phyloP scores from a whole-genome alignment of 441 rosid species.

The Syzygium malaccense region DNA sequence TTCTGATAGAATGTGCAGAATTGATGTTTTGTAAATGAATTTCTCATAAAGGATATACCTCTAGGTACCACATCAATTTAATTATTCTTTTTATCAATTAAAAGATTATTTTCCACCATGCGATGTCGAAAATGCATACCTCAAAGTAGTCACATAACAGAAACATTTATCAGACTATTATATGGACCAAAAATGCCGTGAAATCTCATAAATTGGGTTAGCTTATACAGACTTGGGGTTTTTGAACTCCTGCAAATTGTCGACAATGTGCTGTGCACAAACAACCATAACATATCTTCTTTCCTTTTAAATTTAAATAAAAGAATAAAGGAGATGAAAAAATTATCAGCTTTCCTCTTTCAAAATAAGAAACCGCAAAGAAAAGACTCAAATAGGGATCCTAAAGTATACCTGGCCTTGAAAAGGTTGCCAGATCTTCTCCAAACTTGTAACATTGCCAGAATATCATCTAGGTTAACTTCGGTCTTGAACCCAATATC shows the following conservation, averaged over 20 bases:
- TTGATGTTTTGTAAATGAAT: not conserved
- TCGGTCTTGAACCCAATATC: conserved; percentile 77
- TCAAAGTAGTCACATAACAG: not conserved
- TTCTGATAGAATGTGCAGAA: not conserved
- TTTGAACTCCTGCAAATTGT: not conserved
- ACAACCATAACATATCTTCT: not conserved
- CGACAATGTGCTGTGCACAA: not conserved
- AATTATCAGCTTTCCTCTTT: not conserved
- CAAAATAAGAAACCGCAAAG: not conserved
- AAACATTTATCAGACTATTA: not conserved
- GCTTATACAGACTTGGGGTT: not conserved
- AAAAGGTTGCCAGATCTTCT: conserved; percentile 40
- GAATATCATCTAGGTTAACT: conserved; percentile 56
- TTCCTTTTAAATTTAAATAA: not conserved
- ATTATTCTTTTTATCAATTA: not conserved
- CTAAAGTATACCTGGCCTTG: conserved; percentile 58
- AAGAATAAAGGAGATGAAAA: not conserved
- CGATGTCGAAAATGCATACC: not conserved
- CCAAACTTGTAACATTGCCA: conserved; percentile 55
- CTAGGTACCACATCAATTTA: not conserved
- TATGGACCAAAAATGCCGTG: not conserved
- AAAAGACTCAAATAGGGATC: not conserved
- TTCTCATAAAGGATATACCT: not conserved
- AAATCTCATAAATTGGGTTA: not conserved
- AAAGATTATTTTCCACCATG: not conserved